Conservation (phyloP, 1,139 yeast genomes). For the Taphrina flavorubra region DNA sequence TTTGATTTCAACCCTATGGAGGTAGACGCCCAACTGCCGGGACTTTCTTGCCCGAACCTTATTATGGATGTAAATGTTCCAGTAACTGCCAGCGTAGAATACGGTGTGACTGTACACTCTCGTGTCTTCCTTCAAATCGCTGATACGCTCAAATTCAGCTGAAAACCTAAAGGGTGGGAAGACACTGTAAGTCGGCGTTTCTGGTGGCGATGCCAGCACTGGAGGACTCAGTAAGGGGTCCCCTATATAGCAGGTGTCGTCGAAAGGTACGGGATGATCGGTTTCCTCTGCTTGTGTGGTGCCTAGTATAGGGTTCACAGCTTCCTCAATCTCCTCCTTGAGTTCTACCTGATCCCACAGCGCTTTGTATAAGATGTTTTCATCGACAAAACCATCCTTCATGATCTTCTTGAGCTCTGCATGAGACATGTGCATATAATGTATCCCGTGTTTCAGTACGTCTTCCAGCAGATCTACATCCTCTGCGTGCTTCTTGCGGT, state of each 20-base stretch:
- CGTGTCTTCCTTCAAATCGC: constrained; percentile 56
- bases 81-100: constrained; percentile 65
- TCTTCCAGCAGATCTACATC: constrained; percentile 48
- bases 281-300: constrained; percentile 27
- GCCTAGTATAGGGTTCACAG: constrained; percentile 15
- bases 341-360: constrained; percentile 39
- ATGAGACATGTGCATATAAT: constrained; percentile 57
- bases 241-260: constrained; percentile 37
- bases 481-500: constrained; percentile 46
- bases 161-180: constrained; percentile 63
- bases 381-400: constrained; percentile 27
- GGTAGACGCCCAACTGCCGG: constrained; percentile 61
- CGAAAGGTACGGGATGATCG: constrained; percentile 27
- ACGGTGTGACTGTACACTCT: constrained; percentile 59
- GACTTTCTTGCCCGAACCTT: constrained; percentile 55
- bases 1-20: constrained; percentile 56
- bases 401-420: constrained; percentile 26
- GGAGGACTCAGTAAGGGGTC: constrained; percentile 33
- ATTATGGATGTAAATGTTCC: constrained; percentile 60
- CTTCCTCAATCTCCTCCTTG: constrained; percentile 25
- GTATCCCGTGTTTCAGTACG: constrained; percentile 55
- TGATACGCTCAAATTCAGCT: constrained; percentile 58
- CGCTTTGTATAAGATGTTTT: constrained; percentile 26
- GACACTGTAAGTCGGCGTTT: constrained; percentile 49
- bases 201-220: background rate